These are phyloP conservation scores for Leucosporidium creatinivorum DNA, from an alignment of 768 basidiomycete species.

Conservation along the genomic window DNA sequence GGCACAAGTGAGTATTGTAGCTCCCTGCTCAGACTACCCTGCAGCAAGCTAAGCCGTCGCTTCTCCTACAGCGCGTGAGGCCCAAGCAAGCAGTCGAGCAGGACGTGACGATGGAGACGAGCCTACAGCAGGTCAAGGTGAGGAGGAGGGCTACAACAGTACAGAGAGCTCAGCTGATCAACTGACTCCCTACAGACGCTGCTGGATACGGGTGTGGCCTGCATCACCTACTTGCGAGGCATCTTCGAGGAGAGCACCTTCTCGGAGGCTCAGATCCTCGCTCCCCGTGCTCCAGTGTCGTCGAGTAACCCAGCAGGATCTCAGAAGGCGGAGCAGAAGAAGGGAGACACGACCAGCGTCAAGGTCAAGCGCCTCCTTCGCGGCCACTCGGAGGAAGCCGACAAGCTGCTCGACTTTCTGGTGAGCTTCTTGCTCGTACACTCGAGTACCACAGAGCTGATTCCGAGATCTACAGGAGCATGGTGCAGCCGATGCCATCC, in stretches of 20 bases:
- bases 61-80: constrained; percentile 17
- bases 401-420: constrained; percentile 71
- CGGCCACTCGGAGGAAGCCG: constrained; percentile 74
- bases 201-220: constrained; percentile 31
- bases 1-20: too few species aligned
- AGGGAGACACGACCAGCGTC: constrained; percentile 45
- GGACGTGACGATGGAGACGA: constrained; percentile 2
- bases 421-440: constrained; percentile 45
- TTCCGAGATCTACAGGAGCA: constrained; percentile 52
- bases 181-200: constrained; percentile 10
- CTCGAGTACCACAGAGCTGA: not conserved
- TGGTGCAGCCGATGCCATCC: constrained; percentile 77
- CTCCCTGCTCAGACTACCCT: too few species aligned
- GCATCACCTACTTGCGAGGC: constrained; percentile 34
- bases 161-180: not conserved
- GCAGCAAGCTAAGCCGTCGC: not conserved
- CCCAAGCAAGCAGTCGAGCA: constrained; percentile 9
- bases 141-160: not conserved
- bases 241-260: constrained; percentile 31
- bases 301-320: not conserved
- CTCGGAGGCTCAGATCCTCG: constrained; percentile 16
- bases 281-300: constrained; percentile 9
- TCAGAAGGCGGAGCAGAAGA: constrained; percentile 1
- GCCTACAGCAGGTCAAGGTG: constrained; percentile 16
- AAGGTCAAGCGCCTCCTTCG: constrained; percentile 66